Percentiles rank a stretch among this genome's conserved stretches.
These are phyloP conservation scores for Xylogone sp. DNA, from an alignment of 2,329 filamentous ascomycete species.

Conservation along the genomic window DNA sequence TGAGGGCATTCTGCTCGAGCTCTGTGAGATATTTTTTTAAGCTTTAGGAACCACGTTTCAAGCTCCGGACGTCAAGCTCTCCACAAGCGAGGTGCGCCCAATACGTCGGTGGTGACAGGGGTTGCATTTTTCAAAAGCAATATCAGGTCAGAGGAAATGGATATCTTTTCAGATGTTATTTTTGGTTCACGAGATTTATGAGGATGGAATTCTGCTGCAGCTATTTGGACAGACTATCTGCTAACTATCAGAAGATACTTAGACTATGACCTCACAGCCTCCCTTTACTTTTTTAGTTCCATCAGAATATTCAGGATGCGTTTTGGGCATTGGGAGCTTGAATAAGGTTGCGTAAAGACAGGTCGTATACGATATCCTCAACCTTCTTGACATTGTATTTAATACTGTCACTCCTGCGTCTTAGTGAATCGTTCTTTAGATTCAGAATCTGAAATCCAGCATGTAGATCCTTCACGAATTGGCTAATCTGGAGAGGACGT, in stretches of 20 bases:
- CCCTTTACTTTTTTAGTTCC: too few species aligned
- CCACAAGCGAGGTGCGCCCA: not conserved
- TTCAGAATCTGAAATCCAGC: conserved; percentile 97
- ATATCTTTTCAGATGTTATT: too few species aligned
- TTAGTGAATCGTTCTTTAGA: conserved; percentile 89
- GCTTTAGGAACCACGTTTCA: not conserved
- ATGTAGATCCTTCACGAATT: conserved; percentile 92
- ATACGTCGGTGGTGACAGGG: not conserved
- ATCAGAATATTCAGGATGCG: not conserved
- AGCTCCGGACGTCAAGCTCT: not conserved
- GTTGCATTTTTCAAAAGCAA: not conserved
- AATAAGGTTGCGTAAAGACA: conserved; percentile 80
- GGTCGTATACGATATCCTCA: conserved; percentile 95
- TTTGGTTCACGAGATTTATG: too few species aligned
- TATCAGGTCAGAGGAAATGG: too few species aligned
- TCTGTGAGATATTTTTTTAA: not conserved
- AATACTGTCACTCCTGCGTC: conserved; percentile 85
- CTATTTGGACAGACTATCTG: too few species aligned
- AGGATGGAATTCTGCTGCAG: too few species aligned
- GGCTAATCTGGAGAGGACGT: conserved; percentile 81
- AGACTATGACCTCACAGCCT: too few species aligned
- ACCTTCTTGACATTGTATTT: conserved; percentile 99
- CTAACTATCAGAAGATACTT: not conserved
- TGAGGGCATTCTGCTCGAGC: not conserved
- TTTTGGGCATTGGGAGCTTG: conserved; percentile 19